These are phyloP conservation scores for Ustilaginoidea virens DNA, from an alignment of 2,329 filamentous ascomycete genomes.

Conservation along the genomic window DNA sequence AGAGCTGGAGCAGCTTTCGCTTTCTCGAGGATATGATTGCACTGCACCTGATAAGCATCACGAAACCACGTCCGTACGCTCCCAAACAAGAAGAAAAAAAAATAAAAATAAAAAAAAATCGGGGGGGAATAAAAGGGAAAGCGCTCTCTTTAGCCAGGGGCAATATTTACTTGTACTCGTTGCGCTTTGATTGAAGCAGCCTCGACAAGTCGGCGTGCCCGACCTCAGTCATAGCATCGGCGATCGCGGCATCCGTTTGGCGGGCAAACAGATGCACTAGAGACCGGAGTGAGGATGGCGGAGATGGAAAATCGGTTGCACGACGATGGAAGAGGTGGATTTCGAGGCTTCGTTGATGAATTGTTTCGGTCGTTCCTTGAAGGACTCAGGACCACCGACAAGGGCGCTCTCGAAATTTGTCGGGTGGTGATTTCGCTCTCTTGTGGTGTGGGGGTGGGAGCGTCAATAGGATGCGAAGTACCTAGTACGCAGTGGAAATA, in stretches of 20 bases:
- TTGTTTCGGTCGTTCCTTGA: constrained; percentile 13
- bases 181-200: constrained; percentile 50
- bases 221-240: constrained; percentile 59
- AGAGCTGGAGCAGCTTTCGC: constrained; percentile 81
- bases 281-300: constrained; percentile 8
- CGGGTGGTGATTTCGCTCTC: constrained; percentile 8
- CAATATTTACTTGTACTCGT: constrained; percentile 41
- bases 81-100: too few species aligned
- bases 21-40: constrained; percentile 71
- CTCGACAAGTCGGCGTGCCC: constrained; percentile 48
- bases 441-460: constrained; percentile 3
- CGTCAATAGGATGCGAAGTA: too few species aligned
- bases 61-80: constrained; percentile 29
- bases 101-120: too few species aligned
- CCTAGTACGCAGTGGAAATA: too few species aligned
- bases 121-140: too few species aligned
- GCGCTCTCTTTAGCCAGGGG: constrained; percentile 28
- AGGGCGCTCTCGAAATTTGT: constrained; percentile 18
- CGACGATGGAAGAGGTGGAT: constrained; percentile 16
- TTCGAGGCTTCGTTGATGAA: constrained; percentile 15
- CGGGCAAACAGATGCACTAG: constrained; percentile 39
- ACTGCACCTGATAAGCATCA: constrained; percentile 33
- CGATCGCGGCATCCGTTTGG: constrained; percentile 55
- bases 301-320: constrained; percentile 15
- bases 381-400: constrained; percentile 13